Base-by-base conservation (phyloP, 1,139 yeast genomes). In the Saccharomyces hybrid region DNA sequence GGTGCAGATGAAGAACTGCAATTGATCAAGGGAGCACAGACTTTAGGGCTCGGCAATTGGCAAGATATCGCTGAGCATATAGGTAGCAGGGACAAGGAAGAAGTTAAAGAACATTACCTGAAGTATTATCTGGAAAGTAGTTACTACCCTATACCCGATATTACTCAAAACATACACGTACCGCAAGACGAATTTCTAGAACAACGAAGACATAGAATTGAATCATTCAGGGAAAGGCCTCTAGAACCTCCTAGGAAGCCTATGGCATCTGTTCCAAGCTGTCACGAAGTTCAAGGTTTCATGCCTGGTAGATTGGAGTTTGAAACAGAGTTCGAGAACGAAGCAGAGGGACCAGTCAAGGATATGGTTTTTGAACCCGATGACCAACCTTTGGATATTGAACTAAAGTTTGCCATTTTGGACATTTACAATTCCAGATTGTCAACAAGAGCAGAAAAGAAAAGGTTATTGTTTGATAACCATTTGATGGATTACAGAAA, bases 271-370 rank as follows among this genome's bases (percentile, higher is more conserved):
- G 95, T 88, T 7, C 99, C 99, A 0, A 79, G 95, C 53, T 91
- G 98, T 73, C 98, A 95, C 68, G 98, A 95, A 66, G 83, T 93
- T 58, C 98, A 93, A 71, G 98, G 97, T 2, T 93, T 85, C 69
- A 93, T 95, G 99, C 99, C 99, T 42, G 99, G 99, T 50, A 81
- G 99, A 64, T 76, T 93, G 60, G 99, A 93, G 70, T 93, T 93
- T 71, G 99, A 93, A 67, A 88, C 86, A 57, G 99, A 93, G 69
- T 90, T 88, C 46, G 99, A 95, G 69, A 93, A 93, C 66, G 99
- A 93, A 53, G 99, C 99, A 0, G 99, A 93, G 71, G 78, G 86
- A 55, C 84, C 95, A 0, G 89, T 93, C 42, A 95, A 93, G 69
- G 99, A 95, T 69, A 88, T 93, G 93, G 80, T 86, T 6, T 93